phyloP scores from a whole-genome alignment of 2,329 filamentous ascomycete species.

The Fonsecaea nubica region DNA sequence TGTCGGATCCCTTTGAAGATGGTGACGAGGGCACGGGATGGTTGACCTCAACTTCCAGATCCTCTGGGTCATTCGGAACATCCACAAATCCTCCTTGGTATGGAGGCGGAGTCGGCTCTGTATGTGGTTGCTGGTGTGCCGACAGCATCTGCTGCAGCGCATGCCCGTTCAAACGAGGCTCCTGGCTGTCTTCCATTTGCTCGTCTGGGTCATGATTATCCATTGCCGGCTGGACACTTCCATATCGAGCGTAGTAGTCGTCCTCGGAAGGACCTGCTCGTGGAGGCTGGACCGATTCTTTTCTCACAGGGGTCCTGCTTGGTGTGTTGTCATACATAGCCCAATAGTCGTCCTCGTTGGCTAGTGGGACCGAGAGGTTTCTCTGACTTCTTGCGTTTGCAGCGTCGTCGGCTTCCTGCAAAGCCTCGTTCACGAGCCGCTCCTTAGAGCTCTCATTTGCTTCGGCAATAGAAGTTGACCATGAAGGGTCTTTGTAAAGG shows the following conservation, averaged over 20 bases:
- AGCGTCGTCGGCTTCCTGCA: slow-evolving; percentile 43
- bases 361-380: slow-evolving; percentile 45
- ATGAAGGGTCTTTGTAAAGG: slow-evolving; percentile 58
- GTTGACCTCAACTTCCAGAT: slow-evolving; percentile 44
- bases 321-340: slow-evolving; percentile 67
- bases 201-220: slow-evolving; percentile 68
- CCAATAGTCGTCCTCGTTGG: slow-evolving; percentile 70
- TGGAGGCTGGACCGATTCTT: slow-evolving; percentile 45
- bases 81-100: slow-evolving; percentile 26
- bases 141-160: slow-evolving; percentile 52
- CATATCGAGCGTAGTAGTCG: slow-evolving; percentile 67
- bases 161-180: slow-evolving; percentile 63
- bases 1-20: slow-evolving; percentile 53
- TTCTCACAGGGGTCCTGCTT: slow-evolving; percentile 55
- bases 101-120: slow-evolving; percentile 37
- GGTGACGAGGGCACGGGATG: slow-evolving; percentile 54
- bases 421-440: slow-evolving; percentile 47
- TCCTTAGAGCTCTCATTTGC: slow-evolving; percentile 58
- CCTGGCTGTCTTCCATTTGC: slow-evolving; percentile 53
- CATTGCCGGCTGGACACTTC: slow-evolving; percentile 68
- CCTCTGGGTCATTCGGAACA: slow-evolving; percentile 34
- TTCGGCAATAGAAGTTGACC: slow-evolving; percentile 61
- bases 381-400: slow-evolving; percentile 35
- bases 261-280: slow-evolving; percentile 56
- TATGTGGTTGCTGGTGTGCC: slow-evolving; percentile 46